Evolutionary conservation across 768 basidiomycete genomes (phyloP).

Genomic region (Rhodotorula diobovata): DNA sequence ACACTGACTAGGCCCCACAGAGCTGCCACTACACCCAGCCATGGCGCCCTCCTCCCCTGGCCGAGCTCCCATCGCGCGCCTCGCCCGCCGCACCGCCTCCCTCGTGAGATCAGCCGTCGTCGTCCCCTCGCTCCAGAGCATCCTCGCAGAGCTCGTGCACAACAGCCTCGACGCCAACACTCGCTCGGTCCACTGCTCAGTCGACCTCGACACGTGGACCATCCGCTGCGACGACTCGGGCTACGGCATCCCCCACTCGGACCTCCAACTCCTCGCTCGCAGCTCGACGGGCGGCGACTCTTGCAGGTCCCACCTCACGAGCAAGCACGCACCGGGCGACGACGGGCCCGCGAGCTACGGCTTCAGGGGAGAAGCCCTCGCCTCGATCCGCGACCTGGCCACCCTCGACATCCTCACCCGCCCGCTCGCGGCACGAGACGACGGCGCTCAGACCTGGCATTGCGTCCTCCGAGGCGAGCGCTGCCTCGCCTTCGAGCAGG

Average conservation of each 20-base stretch:
- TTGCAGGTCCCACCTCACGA: conserved; percentile 57
- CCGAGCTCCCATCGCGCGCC: conserved; percentile 43
- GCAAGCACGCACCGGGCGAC: background rate
- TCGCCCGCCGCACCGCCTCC: conserved; percentile 60
- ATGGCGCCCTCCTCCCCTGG: background rate
- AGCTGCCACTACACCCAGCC: too few relatives aligned
- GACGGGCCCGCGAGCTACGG: conserved; percentile 16
- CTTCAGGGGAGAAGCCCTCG: conserved; percentile 55
- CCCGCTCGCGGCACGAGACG: conserved; percentile 48
- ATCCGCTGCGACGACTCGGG: conserved; percentile 87
- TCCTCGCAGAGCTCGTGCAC: conserved; percentile 79
- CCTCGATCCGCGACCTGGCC: conserved; percentile 72
- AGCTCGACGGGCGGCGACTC: conserved; percentile 49
- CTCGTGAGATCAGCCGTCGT: conserved; percentile 77
- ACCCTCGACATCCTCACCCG: conserved; percentile 78
- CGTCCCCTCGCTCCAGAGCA: conserved; percentile 71
- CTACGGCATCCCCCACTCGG: conserved; percentile 56
- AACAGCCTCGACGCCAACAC: conserved; percentile 83
- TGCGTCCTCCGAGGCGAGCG: conserved; percentile 54
- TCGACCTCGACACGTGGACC: conserved; percentile 72
- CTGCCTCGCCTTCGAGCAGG: conserved; percentile 1
- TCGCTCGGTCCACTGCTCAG: conserved; percentile 61
- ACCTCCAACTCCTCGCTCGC: conserved; percentile 55
- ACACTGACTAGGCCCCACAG: too few relatives aligned
- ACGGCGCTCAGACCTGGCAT: conserved; percentile 54